A percentile compares a stretch with the other conserved stretches of the same genome.
These are phyloP conservation scores for Sugiyamaella sp. DNA, from an alignment of 1,139 yeast genomes.

Conservation along the genomic window DNA sequence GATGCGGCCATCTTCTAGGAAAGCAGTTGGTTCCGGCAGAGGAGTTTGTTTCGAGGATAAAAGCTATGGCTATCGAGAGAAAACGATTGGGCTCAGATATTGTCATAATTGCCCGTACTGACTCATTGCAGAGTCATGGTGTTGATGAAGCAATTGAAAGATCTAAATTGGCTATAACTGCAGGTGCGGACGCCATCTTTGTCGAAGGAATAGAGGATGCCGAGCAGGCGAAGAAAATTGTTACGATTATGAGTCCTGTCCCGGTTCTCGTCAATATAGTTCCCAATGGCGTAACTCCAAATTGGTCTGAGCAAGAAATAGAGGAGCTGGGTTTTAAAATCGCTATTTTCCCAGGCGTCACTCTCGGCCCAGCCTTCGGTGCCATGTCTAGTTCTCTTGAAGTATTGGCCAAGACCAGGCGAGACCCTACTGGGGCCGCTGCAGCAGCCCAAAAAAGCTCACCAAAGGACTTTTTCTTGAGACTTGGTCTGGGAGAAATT, in stretches of 20 bases:
- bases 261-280: slow-evolving; percentile 23
- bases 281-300: slow-evolving; percentile 23
- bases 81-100: slow-evolving; percentile 21
- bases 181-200: slow-evolving; percentile 24
- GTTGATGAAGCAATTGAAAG: slow-evolving; percentile 24
- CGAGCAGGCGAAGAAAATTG: slow-evolving; percentile 22
- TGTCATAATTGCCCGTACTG: slow-evolving; percentile 24
- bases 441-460: not conserved
- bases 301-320: slow-evolving; percentile 20
- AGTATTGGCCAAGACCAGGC: slow-evolving; percentile 8
- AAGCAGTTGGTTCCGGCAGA: slow-evolving; percentile 22
- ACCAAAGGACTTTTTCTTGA: slow-evolving; percentile 21
- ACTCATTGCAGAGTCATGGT: slow-evolving; percentile 23
- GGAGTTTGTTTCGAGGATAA: slow-evolving; percentile 22
- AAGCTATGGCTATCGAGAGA: slow-evolving; percentile 24
- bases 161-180: slow-evolving; percentile 18
- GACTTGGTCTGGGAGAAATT: slow-evolving; percentile 21
- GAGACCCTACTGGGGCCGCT: slow-evolving; percentile 5
- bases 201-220: slow-evolving; percentile 23
- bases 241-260: slow-evolving; percentile 16
- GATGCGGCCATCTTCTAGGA: slow-evolving; percentile 26
- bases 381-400: slow-evolving; percentile 16
- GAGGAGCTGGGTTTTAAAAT: slow-evolving; percentile 23
- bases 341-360: slow-evolving; percentile 23
- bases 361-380: slow-evolving; percentile 19